Base-by-base conservation (phyloP, 129 eudicot genomes). In the Centrapalus pauciflorus region DNA sequence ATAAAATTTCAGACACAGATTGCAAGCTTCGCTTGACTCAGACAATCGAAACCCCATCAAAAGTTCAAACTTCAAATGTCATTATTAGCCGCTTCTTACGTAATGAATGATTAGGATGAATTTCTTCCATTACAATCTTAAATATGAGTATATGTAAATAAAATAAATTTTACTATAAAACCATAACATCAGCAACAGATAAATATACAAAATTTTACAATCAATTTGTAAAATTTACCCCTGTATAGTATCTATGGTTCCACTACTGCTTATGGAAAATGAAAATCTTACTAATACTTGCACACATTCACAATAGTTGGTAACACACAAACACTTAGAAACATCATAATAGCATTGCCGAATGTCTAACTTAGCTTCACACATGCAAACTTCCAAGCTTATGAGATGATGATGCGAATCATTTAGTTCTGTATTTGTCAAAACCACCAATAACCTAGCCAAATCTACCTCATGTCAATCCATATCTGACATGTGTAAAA, bases 401-500 rank as follows among this genome's bases (percentile, higher is more conserved):
- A 10, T 30, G 20, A 17, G 17, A 45, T 23, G 52, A 14, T 45
- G 52, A 45, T 4, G 16, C 17, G 52, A 45, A 45, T n/a, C 23
- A 14, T n/a, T n/a, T n/a, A n/a, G n/a, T n/a, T n/a, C n/a, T n/a
- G n/a, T n/a, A n/a, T n/a, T n/a, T n/a, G n/a, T 30, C 32, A 19
- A 14, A 45, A 17, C 16, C 28, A 46, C 56, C 40, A 45, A 59
- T 20, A 27, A 64, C 27, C 20, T 38, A 54, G 9, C 74, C 37
- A 28, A 24, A 37, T 41, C 12, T 57, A 57, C 28, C 63, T 29
- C 41, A 28, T 7, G 27, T n/a, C 14, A 12, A 57, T 57, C 16
- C 63, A 29, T 30, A 30, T 17, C 43, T 46, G 58, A 46, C 29
- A 49, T 65, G 21, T 17, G 69, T 28, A 54, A 28, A 68, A n/a